A percentile compares a stretch with the other conserved stretches of the same genome.
These are phyloP conservation scores for Globisporangium splendens DNA, from an alignment of 352 stramenopile species.

Conservation along the genomic window DNA sequence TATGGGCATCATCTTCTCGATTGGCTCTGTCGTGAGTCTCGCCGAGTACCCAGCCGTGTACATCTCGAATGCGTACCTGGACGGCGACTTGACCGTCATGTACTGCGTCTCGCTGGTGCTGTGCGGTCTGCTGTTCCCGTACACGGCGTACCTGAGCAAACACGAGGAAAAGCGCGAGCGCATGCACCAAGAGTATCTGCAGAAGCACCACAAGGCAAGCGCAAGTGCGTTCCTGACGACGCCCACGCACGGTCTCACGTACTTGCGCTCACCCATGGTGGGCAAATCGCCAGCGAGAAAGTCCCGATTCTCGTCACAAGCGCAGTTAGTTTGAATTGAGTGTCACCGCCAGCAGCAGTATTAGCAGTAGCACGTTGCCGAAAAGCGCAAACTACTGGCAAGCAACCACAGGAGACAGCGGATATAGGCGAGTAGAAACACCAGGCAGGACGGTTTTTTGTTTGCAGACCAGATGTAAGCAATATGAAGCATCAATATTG, in stretches of 20 bases:
- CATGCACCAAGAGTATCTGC: slow-evolving; percentile 31
- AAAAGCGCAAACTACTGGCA: no score
- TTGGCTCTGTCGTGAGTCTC: slow-evolving; percentile 68
- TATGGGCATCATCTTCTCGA: slow-evolving; percentile 81
- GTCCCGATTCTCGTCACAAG: slow-evolving; percentile 9
- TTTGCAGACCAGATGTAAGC: no score
- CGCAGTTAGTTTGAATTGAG: neutral
- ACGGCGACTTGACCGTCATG: slow-evolving; percentile 50
- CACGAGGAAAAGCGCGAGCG: slow-evolving; percentile 46
- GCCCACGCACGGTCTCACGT: slow-evolving; percentile 44
- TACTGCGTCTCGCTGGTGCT: slow-evolving; percentile 47
- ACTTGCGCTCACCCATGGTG: slow-evolving; percentile 46
- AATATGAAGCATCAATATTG: no score
- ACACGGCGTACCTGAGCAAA: slow-evolving; percentile 54
- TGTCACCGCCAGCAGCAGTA: neutral
- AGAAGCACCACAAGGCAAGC: neutral
- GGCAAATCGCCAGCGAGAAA: slow-evolving; percentile 11
- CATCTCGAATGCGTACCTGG: slow-evolving; percentile 56
- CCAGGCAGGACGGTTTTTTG: no score
- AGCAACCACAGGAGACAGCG: no score
- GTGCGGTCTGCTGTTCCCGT: slow-evolving; percentile 54
- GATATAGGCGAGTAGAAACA: no score
- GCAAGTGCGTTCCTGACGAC: slow-evolving; percentile 4
- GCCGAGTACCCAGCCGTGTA: slow-evolving; percentile 78
- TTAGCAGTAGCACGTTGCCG: no score